These are phyloP conservation scores for Coccomyxa subellipsoidea DNA, from an alignment of 163 green algal genomes.

Conservation along the genomic window DNA sequence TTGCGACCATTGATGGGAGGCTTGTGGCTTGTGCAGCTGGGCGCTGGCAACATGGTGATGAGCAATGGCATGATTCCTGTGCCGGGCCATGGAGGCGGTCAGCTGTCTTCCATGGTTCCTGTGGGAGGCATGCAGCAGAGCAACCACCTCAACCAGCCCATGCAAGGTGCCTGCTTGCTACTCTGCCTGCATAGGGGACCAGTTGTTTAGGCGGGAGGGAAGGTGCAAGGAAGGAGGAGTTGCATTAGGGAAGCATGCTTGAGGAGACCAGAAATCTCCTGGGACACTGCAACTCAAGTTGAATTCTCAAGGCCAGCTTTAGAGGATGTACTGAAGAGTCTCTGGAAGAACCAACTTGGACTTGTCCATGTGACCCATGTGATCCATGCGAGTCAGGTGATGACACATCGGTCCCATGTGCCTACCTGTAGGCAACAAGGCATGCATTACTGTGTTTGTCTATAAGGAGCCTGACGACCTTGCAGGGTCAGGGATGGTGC, in stretches of 20 bases:
- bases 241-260: no score
- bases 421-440: no score
- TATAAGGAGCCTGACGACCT: no score
- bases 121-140: slow-evolving; percentile 7
- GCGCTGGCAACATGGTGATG: slow-evolving; percentile 28
- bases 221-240: no score
- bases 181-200: neutral
- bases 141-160: slow-evolving; percentile 9
- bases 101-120: slow-evolving; percentile 12
- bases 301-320: no score
- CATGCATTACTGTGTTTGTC: no score
- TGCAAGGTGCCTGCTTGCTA: slow-evolving; percentile 1
- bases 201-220: no score
- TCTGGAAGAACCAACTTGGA: neutral
- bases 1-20: neutral
- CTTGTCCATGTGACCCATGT: neutral
- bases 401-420: neutral
- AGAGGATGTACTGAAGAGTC: no score
- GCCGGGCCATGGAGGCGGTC: slow-evolving; percentile 20
- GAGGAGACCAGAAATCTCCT: no score
- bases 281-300: no score
- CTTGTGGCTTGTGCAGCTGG: slow-evolving; percentile 11
- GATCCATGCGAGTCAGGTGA: neutral
- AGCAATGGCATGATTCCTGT: slow-evolving; percentile 38
- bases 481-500: neutral